Conservation (phyloP, 495 filamentous ascomycete genomes). For the Cenococcum geophilum region DNA sequence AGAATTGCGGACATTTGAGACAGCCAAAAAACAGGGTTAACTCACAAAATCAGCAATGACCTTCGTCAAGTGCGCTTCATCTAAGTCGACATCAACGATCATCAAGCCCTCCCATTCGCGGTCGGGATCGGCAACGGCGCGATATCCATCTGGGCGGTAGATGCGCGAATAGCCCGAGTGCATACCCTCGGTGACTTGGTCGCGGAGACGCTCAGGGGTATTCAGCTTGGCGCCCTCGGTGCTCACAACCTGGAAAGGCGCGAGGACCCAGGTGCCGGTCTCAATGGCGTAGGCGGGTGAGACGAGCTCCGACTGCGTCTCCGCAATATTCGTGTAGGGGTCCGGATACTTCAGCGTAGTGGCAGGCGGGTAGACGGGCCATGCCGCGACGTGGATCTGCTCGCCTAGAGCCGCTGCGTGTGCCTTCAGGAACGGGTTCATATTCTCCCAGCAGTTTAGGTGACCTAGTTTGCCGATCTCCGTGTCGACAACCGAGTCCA, state of each 20-base stretch:
- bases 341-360: conserved; percentile 28
- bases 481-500: conserved; percentile 32
- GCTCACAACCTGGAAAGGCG: conserved; percentile 23
- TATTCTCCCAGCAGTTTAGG: conserved; percentile 38
- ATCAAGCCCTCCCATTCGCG: conserved; percentile 35
- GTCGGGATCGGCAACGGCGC: conserved; percentile 25
- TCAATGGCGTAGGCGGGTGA: conserved; percentile 30
- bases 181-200: conserved; percentile 24
- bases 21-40: too few species aligned
- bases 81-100: conserved; percentile 36
- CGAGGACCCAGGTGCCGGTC: conserved; percentile 18
- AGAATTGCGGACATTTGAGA: too few species aligned
- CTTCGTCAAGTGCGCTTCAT: too few species aligned
- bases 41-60: too few species aligned
- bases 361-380: conserved; percentile 20
- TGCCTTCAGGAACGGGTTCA: conserved; percentile 27
- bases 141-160: conserved; percentile 36
- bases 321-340: conserved; percentile 24
- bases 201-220: conserved; percentile 25
- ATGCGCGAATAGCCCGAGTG: conserved; percentile 31
- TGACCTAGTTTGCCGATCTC: conserved; percentile 31
- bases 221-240: conserved; percentile 32
- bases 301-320: conserved; percentile 31
- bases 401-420: conserved; percentile 25
- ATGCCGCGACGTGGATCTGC: conserved; percentile 39